Percentiles rank a stretch among this genome's conserved stretches.
Evolutionary conservation across 805 yeast species (phyloP).

Genomic region (Isabelozyma gotoi): DNA sequence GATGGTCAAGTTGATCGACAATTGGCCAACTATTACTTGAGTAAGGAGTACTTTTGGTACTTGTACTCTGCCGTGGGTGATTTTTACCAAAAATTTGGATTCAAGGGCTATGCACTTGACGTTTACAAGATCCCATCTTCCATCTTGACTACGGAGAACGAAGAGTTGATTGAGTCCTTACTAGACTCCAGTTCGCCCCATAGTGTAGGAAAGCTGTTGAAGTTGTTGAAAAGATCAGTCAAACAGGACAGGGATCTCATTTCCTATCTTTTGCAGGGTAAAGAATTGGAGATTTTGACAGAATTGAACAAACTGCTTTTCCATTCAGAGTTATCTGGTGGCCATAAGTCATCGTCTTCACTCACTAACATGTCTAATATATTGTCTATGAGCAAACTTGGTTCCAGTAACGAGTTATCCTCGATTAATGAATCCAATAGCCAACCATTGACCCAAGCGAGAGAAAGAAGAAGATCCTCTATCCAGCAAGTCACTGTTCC

Average conservation of each 20-base stretch:
- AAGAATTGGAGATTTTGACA: constrained; percentile 35
- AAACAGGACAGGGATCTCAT: constrained; percentile 29
- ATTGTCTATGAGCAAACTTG: constrained; percentile 17
- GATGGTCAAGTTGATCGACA: constrained; percentile 26
- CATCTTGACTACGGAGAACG: constrained; percentile 13
- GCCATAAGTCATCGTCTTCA: constrained; percentile 31
- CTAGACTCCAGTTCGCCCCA: constrained; percentile 7
- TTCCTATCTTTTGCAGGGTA: constrained; percentile 27
- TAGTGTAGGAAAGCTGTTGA: constrained; percentile 27
- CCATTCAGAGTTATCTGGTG: constrained; percentile 33
- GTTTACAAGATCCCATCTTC: constrained; percentile 30
- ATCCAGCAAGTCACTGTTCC: constrained; percentile 22
- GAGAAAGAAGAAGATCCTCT: constrained; percentile 21
- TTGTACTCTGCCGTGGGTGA: constrained; percentile 76
- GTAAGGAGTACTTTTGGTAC: constrained; percentile 38
- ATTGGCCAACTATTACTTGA: constrained; percentile 33
- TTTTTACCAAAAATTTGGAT: constrained; percentile 66
- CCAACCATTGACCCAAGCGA: background rate
- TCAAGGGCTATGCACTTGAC: constrained; percentile 35
- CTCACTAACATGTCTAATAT: constrained; percentile 26
- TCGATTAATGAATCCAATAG: constrained; percentile 15
- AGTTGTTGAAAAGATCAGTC: constrained; percentile 21
- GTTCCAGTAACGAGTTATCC: constrained; percentile 19
- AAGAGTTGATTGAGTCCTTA: constrained; percentile 20
- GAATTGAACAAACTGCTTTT: constrained; percentile 33